Conservation (phyloP, 345 rosid genomes). For the Euphorbia tirucalli region DNA sequence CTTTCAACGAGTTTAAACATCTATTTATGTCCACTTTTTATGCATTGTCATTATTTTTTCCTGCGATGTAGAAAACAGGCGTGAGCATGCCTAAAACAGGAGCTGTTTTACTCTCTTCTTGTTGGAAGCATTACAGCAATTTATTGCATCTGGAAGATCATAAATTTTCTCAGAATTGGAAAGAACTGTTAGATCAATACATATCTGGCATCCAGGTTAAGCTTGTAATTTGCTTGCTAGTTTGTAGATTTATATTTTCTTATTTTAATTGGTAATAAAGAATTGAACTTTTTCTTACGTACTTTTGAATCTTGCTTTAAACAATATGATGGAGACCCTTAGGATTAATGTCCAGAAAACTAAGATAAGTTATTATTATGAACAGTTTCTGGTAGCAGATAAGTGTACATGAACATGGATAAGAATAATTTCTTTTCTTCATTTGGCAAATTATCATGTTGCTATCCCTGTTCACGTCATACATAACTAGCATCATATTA, state of each 20-base stretch:
- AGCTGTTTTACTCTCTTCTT: slow-evolving; percentile 66
- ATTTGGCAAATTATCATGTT: neutral
- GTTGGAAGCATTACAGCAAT: slow-evolving; percentile 80
- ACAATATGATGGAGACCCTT: neutral
- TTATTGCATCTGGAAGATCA: slow-evolving; percentile 75
- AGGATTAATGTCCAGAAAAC: neutral
- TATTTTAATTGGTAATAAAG: neutral
- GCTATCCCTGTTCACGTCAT: neutral
- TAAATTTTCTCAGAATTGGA: slow-evolving; percentile 49
- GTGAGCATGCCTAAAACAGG: slow-evolving; percentile 34
- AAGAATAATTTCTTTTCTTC: neutral
- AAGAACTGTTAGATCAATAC: slow-evolving; percentile 68
- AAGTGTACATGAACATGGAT: neutral
- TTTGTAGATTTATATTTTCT: neutral
- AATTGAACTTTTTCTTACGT: neutral
- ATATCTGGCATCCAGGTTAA: slow-evolving; percentile 80
- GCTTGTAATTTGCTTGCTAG: neutral
- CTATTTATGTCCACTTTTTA: slow-evolving; percentile 21
- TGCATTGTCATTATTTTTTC: slow-evolving; percentile 19
- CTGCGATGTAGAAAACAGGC: slow-evolving; percentile 39
- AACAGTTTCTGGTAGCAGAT: neutral
- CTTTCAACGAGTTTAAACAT: slow-evolving; percentile 16
- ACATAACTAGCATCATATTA: neutral
- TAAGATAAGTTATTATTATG: neutral
- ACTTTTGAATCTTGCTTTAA: neutral